Conservation (phyloP, 1,284 basidiomycete genomes). For the Ganoderma multipileum region DNA sequence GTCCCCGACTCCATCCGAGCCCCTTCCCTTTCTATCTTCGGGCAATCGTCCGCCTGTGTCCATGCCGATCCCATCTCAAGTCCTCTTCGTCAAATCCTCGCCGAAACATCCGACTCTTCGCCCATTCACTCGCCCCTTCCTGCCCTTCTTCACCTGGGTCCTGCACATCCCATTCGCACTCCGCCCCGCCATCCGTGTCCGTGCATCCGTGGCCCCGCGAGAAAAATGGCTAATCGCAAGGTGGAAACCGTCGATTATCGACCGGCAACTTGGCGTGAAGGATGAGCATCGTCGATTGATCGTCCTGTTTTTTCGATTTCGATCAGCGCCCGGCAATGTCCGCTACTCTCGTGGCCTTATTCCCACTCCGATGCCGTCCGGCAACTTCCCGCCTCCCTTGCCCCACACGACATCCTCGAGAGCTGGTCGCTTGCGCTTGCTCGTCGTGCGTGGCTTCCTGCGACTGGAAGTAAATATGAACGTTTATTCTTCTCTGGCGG, state of each 20-base stretch:
- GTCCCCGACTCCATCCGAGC: not conserved
- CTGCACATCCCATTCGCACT: not conserved
- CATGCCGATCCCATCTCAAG: not conserved
- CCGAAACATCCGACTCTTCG: slow-evolving; percentile 1
- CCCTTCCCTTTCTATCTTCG: not conserved
- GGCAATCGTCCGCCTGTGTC: not conserved
- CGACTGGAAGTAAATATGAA: not conserved
- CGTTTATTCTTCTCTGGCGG: not conserved
- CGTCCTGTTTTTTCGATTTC: not conserved
- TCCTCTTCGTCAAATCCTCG: not conserved
- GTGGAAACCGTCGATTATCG: not conserved
- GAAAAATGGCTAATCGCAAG: not conserved
- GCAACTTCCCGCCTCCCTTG: not conserved
- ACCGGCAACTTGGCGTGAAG: not conserved
- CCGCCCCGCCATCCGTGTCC: not conserved
- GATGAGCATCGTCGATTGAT: not conserved
- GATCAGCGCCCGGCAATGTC: not conserved
- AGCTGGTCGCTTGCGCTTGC: not conserved
- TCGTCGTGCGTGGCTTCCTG: not conserved
- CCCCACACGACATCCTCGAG: not conserved
- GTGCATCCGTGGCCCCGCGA: not conserved
- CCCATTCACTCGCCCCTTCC: not conserved
- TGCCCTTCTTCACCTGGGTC: not conserved
- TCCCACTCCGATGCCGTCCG: not conserved
- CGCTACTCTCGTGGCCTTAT: not conserved